Evolutionary conservation across 352 stramenopile genomes (phyloP).

Genomic region (Globisporangium yorkense): DNA sequence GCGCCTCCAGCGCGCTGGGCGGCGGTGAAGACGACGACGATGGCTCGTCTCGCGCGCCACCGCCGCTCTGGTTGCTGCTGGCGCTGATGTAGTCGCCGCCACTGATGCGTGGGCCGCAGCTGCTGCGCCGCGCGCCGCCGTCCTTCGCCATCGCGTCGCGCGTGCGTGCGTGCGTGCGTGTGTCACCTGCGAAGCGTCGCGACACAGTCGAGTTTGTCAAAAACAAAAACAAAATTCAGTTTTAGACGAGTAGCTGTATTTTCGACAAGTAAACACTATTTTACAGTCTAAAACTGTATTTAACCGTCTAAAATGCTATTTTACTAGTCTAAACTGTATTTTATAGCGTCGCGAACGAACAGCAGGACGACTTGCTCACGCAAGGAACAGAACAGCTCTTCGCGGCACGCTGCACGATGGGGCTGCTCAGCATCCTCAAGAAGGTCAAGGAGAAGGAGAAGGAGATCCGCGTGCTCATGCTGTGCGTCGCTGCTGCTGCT

Average conservation of each 20-base stretch:
- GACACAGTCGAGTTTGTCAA: no score
- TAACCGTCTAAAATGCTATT: no score
- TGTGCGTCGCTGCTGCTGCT: conserved; percentile 49
- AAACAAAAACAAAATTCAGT: no score
- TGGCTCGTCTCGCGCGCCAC: background rate
- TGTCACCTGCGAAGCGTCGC: background rate
- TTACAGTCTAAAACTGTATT: no score
- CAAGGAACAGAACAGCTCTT: no score
- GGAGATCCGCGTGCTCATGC: conserved; percentile 97
- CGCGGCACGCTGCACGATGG: conserved; percentile 40
- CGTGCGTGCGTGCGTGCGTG: background rate
- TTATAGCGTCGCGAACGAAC: no score
- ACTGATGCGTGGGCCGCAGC: conserved; percentile 1
- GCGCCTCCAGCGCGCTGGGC: conserved; percentile 28
- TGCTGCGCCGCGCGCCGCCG: conserved; percentile 7
- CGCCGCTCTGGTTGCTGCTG: background rate
- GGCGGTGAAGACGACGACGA: background rate
- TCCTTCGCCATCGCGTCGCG: conserved; percentile 11
- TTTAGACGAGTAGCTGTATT: no score
- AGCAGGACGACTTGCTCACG: no score
- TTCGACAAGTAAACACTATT: no score
- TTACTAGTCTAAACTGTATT: no score
- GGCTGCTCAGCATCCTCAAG: conserved; percentile 91
- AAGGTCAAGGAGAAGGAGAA: conserved; percentile 99
- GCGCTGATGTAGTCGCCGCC: background rate